phyloP scores from a whole-genome alignment of 768 basidiomycete genomes.

The Lactarius akahatsu region DNA sequence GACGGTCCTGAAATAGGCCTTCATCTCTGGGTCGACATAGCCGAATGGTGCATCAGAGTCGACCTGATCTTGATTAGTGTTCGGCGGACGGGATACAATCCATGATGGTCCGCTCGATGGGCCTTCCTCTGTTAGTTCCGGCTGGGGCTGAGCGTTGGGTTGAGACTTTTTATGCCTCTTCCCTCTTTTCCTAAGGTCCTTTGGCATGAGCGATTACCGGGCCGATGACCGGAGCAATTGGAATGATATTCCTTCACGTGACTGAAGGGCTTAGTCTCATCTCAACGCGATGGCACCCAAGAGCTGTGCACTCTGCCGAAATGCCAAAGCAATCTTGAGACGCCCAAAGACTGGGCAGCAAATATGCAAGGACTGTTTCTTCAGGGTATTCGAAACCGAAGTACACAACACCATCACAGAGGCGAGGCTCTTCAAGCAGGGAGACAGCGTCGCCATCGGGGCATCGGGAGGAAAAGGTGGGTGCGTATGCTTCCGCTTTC shows the following conservation, averaged over 20 bases:
- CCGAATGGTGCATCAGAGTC: slow-evolving; percentile 83
- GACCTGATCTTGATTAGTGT: slow-evolving; percentile 42
- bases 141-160: slow-evolving; percentile 34
- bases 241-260: too few species aligned
- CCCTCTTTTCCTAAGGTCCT: slow-evolving; percentile 72
- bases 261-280: not conserved
- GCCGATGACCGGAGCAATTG: too few species aligned
- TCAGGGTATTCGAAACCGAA: slow-evolving; percentile 96
- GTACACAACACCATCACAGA: slow-evolving; percentile 93
- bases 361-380: slow-evolving; percentile 96
- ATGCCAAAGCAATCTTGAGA: slow-evolving; percentile 81
- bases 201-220: slow-evolving; percentile 53
- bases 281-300: slow-evolving; percentile 73
- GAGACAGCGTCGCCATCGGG: slow-evolving; percentile 94
- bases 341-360: slow-evolving; percentile 97
- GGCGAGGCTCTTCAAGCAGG: slow-evolving; percentile 78
- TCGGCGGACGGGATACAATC: slow-evolving; percentile 49
- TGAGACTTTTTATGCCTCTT: slow-evolving; percentile 64
- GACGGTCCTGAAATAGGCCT: slow-evolving; percentile 89
- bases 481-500: slow-evolving; percentile 21
- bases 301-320: slow-evolving; percentile 73
- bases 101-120: slow-evolving; percentile 57
- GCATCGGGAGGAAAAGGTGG: slow-evolving; percentile 97
- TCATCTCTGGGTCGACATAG: slow-evolving; percentile 83
- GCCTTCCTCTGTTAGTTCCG: slow-evolving; percentile 17